Evolutionary conservation across 345 rosid species (phyloP).

Genomic region (Hibiscus mutabilis): DNA sequence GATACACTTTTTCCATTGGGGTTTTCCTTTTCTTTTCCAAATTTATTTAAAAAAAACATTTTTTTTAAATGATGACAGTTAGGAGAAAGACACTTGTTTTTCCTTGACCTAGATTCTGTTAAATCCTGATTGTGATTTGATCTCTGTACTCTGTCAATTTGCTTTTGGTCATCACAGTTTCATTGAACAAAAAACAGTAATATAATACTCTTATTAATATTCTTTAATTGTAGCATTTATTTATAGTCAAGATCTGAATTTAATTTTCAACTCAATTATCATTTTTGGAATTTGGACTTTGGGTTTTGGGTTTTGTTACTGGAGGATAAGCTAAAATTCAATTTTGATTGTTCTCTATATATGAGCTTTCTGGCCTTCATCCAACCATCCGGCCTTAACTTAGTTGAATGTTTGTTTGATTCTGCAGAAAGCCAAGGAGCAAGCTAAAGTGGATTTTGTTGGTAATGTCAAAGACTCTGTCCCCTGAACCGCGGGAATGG

Average conservation of each 20-base stretch:
- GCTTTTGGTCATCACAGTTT: not conserved
- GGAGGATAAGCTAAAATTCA: not conserved
- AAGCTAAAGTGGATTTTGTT: conserved; percentile 17
- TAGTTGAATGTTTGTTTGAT: conserved; percentile 7
- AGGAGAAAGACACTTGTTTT: conserved; percentile 16
- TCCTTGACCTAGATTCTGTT: conserved; percentile 21
- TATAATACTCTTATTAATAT: not conserved
- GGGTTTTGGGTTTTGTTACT: not conserved
- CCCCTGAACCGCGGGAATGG: conserved; percentile 35
- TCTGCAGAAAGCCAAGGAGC: conserved; percentile 25
- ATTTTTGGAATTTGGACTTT: conserved; percentile 11
- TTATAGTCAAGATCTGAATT: conserved; percentile 11
- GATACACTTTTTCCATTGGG: not conserved
- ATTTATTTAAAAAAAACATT: not conserved
- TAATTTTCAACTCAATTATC: not conserved
- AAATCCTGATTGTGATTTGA: conserved; percentile 15
- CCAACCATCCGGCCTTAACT: not conserved
- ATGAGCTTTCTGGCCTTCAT: conserved; percentile 4
- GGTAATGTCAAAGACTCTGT: conserved; percentile 60
- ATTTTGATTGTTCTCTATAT: not conserved
- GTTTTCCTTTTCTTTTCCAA: not conserved
- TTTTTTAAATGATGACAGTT: conserved; percentile 5
- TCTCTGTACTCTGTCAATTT: conserved; percentile 7
- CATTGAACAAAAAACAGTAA: not conserved
- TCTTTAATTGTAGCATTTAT: not conserved